Base-by-base conservation (phyloP, 164 flowering plant genomes). In the Stephania yunnanensis region DNA sequence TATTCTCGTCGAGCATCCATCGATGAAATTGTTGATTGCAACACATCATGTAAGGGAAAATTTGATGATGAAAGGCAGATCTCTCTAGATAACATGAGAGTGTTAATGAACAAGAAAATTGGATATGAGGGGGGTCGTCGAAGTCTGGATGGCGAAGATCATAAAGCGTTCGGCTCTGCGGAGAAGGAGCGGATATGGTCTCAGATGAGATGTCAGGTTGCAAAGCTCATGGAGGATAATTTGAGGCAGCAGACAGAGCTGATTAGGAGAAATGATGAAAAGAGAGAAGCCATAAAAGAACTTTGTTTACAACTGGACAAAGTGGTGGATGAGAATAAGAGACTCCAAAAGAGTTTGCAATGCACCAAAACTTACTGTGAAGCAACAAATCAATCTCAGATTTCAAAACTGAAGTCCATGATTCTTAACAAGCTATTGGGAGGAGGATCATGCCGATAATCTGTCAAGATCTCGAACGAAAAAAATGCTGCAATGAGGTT, bases 191-290 rank as follows among this genome's bases (percentile, higher is more conserved):
- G 22, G 19, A 71, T 74, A 52, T 73, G 82, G 83, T 46, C 46
- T 30, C 82, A 81, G 10, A 66, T 79, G 72, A 77, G 75, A 70
- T 36, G 71, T 15, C 80, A 83, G 63, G 72, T 83, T 22, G 50
- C 76, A 30, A 77, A 74, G 63, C 84, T 88, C 7, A 71, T 87
- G 69, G 86, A 81, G 74, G 87, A 88, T 42, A 83, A 81, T 75
- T 69, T 78, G 53, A 74, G 74, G 77, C 83, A 80, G 46, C 89
- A 86, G 36, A 77, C 72, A 0, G 87, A 85, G 81, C 75, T 88
- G 80, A 78, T 87, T 65, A 84, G 73, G 68, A 81, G 89, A 69
- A 86, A 87, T 55, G 82, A 82, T 7, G 85, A 84, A 76, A 87
- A 87, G 74, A 85, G 85, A 72, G 73, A 75, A 52, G 58, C 74